Percentiles rank a stretch among this genome's conserved stretches.
phyloP scores from a whole-genome alignment of 2,329 filamentous ascomycete species.

The Drechslera avenae region DNA sequence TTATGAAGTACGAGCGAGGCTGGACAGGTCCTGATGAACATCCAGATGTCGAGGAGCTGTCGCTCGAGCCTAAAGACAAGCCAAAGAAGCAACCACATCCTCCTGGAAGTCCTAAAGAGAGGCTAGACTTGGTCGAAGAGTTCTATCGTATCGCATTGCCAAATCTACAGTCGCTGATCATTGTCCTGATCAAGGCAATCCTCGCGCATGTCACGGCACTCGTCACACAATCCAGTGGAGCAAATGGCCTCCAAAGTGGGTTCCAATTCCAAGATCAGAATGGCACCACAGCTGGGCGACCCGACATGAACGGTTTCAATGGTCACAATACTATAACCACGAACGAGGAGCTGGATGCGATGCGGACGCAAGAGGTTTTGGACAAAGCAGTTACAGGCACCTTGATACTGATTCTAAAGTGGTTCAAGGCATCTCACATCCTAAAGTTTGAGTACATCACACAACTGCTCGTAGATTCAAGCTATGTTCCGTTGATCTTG shows the following conservation, averaged over 20 bases:
- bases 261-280: constrained; percentile 53
- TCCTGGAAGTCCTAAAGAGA: constrained; percentile 62
- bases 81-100: constrained; percentile 47
- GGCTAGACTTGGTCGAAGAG: constrained; percentile 74
- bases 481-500: constrained; percentile 88
- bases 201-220: constrained; percentile 87
- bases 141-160: constrained; percentile 86
- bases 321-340: constrained; percentile 37
- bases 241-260: constrained; percentile 56
- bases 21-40: constrained; percentile 67
- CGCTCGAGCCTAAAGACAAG: constrained; percentile 42
- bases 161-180: constrained; percentile 88
- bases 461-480: constrained; percentile 90
- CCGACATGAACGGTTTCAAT: constrained; percentile 41
- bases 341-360: constrained; percentile 78
- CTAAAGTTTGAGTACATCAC: constrained; percentile 96
- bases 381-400: constrained; percentile 91
- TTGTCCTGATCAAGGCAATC: constrained; percentile 88
- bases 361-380: constrained; percentile 82
- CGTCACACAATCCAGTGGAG: constrained; percentile 63
- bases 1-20: constrained; percentile 88
- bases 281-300: constrained; percentile 38
- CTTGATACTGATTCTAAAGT: constrained; percentile 86
- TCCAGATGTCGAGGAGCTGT: constrained; percentile 51
- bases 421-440: constrained; percentile 93